phyloP scores from a whole-genome alignment of 2,329 filamentous ascomycete species.

The Fonsecaea nubica region DNA sequence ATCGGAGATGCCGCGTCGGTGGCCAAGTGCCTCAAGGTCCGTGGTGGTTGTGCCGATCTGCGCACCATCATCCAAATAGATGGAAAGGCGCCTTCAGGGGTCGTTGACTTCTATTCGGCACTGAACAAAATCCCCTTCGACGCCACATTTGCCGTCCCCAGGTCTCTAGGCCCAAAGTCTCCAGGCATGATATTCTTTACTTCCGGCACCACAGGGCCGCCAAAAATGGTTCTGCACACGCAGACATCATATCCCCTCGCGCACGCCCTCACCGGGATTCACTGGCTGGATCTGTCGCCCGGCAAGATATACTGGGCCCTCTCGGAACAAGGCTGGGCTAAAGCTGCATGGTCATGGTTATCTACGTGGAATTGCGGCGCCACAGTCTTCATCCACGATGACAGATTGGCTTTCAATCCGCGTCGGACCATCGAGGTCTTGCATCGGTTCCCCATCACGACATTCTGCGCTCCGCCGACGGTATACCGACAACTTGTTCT shows the following conservation, averaged over 20 bases:
- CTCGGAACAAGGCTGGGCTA: constrained; percentile 53
- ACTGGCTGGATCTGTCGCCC: constrained; percentile 48
- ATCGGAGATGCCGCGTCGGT: constrained; percentile 48
- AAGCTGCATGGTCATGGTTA: constrained; percentile 52
- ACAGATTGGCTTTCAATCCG: constrained; percentile 46
- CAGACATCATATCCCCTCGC: constrained; percentile 52
- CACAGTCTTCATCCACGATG: constrained; percentile 51
- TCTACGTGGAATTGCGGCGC: constrained; percentile 51
- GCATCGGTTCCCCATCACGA: constrained; percentile 50
- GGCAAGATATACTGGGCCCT: constrained; percentile 50
- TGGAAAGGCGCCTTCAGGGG: constrained; percentile 31
- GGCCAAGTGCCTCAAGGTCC: constrained; percentile 45
- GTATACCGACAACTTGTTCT: constrained; percentile 52
- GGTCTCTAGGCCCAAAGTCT: constrained; percentile 40
- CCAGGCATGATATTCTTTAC: constrained; percentile 51
- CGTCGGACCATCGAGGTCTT: constrained; percentile 44
- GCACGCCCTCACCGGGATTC: constrained; percentile 49
- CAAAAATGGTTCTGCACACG: constrained; percentile 52
- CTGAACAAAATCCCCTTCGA: constrained; percentile 41
- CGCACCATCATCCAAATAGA: constrained; percentile 45
- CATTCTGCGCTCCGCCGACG: constrained; percentile 50
- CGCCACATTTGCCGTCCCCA: constrained; percentile 30
- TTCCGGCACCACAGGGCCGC: constrained; percentile 49
- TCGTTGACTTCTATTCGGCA: constrained; percentile 41
- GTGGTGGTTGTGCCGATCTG: constrained; percentile 44